phyloP scores from a whole-genome alignment of 2,329 filamentous ascomycete genomes.

The Tothia fuscella region DNA sequence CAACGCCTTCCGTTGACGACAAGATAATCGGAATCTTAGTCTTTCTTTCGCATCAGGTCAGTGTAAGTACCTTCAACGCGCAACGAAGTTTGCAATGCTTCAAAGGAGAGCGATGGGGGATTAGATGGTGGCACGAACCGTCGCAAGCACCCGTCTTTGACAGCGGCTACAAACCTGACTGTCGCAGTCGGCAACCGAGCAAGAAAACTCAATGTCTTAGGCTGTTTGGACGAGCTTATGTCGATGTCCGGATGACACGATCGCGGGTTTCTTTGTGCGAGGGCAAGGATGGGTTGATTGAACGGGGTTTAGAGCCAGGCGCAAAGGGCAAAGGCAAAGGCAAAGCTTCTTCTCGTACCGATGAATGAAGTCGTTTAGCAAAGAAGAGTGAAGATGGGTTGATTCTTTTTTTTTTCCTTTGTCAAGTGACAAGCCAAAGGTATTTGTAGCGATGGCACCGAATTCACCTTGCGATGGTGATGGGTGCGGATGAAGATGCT shows the following conservation, averaged over 20 bases:
- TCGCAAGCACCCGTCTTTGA: slow-evolving; percentile 5
- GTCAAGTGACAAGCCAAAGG: neutral
- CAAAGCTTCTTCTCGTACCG: neutral
- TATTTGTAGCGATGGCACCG: slow-evolving; percentile 3
- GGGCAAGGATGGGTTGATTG: too few relatives aligned
- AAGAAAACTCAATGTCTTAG: slow-evolving; percentile 5
- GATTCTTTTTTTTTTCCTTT: neutral
- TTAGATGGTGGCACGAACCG: too few relatives aligned
- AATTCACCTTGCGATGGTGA: neutral
- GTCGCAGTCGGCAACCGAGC: slow-evolving; percentile 1
- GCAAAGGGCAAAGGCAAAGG: neutral
- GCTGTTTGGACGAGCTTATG: neutral
- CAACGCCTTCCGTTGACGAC: neutral
- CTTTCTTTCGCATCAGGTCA: slow-evolving; percentile 3
- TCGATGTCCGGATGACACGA: slow-evolving; percentile 2
- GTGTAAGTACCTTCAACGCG: neutral
- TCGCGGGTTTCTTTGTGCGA: slow-evolving; percentile 1
- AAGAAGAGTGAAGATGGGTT: too few relatives aligned
- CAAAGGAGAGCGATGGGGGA: slow-evolving; percentile 1
- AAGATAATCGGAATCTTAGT: neutral
- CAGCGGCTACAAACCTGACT: slow-evolving; percentile 4
- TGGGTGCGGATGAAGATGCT: slow-evolving; percentile 1
- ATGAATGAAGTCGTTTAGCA: neutral
- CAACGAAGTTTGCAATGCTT: slow-evolving; percentile 5
- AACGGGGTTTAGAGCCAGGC: too few relatives aligned